Conservation (phyloP, 139 green algal genomes). For the Coelastrella sp. region DNA sequence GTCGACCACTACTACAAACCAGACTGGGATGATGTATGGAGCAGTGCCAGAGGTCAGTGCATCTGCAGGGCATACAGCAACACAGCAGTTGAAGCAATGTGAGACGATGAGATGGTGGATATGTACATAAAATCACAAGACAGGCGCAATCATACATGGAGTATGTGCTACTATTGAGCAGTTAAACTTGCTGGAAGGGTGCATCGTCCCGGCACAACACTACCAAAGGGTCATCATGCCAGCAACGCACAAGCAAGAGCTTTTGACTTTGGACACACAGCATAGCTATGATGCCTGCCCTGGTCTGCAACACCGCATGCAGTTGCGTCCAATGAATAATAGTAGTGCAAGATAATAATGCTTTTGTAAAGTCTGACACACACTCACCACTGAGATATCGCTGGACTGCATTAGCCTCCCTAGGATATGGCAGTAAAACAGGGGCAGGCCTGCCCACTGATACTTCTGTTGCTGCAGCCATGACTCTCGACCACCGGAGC, state of each 20-base stretch:
- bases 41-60: not conserved
- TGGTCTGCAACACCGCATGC: no score
- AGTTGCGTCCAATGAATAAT: no score
- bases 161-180: not conserved
- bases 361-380: not conserved
- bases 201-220: no score
- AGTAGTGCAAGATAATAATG: no score
- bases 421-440: slow-evolving; percentile 20
- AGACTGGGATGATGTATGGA: slow-evolving; percentile 8
- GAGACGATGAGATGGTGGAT: no score
- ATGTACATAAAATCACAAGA: no score
- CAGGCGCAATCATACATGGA: not conserved
- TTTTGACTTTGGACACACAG: no score
- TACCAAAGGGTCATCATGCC: no score
- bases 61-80: not conserved
- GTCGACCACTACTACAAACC: slow-evolving; percentile 39
- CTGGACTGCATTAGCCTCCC: not conserved
- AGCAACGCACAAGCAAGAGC: no score
- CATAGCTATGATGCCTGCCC: no score
- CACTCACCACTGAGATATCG: slow-evolving; percentile 6
- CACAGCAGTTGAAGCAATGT: not conserved
- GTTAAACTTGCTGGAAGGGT: no score
- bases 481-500: not conserved
- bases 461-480: not conserved
- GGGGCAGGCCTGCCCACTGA: not conserved